Evolutionary conservation across 2,329 filamentous ascomycete species (phyloP).

Genomic region (Shiraia sp.): DNA sequence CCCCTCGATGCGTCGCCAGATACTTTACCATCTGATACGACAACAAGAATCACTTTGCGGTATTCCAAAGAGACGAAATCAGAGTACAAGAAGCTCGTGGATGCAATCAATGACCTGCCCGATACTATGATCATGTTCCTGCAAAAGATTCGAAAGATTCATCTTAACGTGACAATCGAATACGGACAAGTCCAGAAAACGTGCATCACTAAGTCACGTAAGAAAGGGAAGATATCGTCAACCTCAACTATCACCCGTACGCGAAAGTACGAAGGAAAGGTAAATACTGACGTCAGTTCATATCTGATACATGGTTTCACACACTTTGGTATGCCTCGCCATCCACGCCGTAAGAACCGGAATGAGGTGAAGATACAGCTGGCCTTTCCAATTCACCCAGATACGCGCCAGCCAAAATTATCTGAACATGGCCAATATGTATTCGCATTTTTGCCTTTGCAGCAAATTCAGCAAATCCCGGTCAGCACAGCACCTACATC

Average conservation of each 20-base stretch:
- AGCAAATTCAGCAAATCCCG: conserved; percentile 15
- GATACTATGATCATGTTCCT: conserved; percentile 18
- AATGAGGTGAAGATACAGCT: conserved; percentile 12
- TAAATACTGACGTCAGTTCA: conserved; percentile 1
- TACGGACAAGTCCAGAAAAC: neutral
- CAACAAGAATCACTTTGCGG: conserved; percentile 22
- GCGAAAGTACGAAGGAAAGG: neutral
- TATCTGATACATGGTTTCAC: conserved; percentile 5
- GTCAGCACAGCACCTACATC: conserved; percentile 9
- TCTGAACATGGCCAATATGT: conserved; percentile 16
- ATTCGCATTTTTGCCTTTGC: conserved; percentile 26
- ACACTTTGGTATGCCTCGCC: conserved; percentile 8
- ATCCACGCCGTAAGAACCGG: conserved; percentile 12
- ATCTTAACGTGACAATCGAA: conserved; percentile 1
- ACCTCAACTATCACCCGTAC: neutral
- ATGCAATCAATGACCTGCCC: conserved; percentile 13
- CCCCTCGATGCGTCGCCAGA: conserved; percentile 39
- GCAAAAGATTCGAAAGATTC: conserved; percentile 8
- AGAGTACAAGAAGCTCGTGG: conserved; percentile 6
- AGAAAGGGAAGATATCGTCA: neutral
- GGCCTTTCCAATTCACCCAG: conserved; percentile 23
- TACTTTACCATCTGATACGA: conserved; percentile 7
- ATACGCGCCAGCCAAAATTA: conserved; percentile 15
- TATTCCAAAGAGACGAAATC: conserved; percentile 1
- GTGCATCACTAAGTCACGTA: neutral